phyloP scores from a whole-genome alignment of 345 rosid genomes.

The Lepidium africanum region DNA sequence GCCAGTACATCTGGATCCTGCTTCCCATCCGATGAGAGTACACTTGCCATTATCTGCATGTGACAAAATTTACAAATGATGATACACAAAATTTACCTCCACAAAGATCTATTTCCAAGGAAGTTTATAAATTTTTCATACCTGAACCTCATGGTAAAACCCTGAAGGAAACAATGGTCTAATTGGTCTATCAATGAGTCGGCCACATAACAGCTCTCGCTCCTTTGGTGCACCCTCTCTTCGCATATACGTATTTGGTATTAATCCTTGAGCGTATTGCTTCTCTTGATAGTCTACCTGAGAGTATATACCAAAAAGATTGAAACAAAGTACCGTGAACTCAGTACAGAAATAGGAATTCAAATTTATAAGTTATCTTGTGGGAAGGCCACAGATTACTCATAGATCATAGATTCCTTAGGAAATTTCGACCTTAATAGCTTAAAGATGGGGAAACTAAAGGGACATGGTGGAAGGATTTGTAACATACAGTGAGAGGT shows the following conservation, averaged over 20 bases:
- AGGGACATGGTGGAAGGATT: not conserved
- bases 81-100: not conserved
- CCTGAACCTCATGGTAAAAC: conserved; percentile 97
- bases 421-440: not conserved
- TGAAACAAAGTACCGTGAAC: not conserved
- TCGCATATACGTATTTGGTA: conserved; percentile 71
- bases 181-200: conserved; percentile 84
- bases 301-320: not conserved
- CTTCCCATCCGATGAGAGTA: conserved; percentile 78
- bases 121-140: conserved; percentile 12
- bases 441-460: not conserved
- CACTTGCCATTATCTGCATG: conserved; percentile 85
- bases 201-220: conserved; percentile 85
- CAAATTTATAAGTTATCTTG: not conserved
- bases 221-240: conserved; percentile 97
- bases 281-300: conserved; percentile 99
- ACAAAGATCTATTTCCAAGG: not conserved
- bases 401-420: not conserved
- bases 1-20: conserved; percentile 95
- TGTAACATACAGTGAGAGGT: conserved; percentile 72
- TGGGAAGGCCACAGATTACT: not conserved
- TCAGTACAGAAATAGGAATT: not conserved
- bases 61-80: not conserved
- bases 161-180: conserved; percentile 89
- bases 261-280: conserved; percentile 81